Evolutionary conservation across 2,329 filamentous ascomycete genomes (phyloP), one percentile per base, ranked within the genome.

Genomic region (Paecilomyces sp.): DNA sequence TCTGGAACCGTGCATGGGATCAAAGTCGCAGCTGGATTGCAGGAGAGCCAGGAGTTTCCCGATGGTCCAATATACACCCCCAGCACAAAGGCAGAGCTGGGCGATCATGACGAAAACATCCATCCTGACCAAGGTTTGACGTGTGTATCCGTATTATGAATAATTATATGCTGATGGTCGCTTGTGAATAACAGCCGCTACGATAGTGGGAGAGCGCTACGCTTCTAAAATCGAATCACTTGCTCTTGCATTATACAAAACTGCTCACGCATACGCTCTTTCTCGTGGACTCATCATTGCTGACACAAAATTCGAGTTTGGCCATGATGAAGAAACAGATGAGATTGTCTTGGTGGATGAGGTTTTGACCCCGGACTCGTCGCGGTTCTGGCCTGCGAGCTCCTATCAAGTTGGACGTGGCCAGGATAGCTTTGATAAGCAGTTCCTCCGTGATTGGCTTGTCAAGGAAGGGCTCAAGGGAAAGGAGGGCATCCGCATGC

Each of bases 391-490:
- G 92, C 87, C 87, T 0, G 85, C 83, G 63, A 86, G 86, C 52
- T 81, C 81, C 54, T 95, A 93, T 71, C 82, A 86, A 70, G 75
- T 89, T 18, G 92, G 92, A 1, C 81, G 81, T 62, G 83, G 88
- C 59, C 91, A 95, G 79, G 83, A 88, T 58, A 94, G 90, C 75
- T 94, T 93, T 66, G 92, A 97, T 73, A 97, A 97, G 81, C 89
- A 92, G 77, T 88, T 83, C 68, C 74, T 96, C 65, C 81, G 92
- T 36, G 88, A 97, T 76, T 97, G 91, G 90, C 75, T 97, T 68
- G 88, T 86, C 2, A 76, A 73, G 55, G 80, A 88, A 60, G 89
- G 89, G 0, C 74, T 95, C 60, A 91, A 92, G 78, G 89, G 88
- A 1, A 89, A 89, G 75, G 80, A 87, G 28, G 88, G 84, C 1